These are phyloP conservation scores for Micractinium conductrix DNA, from an alignment of 139 green algal species.

Conservation along the genomic window DNA sequence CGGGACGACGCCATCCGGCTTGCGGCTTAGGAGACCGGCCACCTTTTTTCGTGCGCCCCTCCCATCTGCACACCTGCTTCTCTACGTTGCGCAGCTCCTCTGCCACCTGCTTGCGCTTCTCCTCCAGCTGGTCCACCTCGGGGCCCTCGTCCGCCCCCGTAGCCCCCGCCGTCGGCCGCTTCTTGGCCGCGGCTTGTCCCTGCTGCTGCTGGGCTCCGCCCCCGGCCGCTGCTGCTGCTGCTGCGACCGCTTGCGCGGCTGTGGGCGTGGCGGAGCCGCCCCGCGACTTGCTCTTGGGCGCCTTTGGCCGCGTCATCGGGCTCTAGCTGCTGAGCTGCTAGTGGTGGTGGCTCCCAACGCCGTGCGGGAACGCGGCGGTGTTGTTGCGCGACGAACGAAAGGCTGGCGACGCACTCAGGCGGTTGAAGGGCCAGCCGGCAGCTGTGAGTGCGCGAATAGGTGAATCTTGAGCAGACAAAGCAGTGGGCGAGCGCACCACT, in stretches of 20 bases:
- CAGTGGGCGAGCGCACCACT: too few species aligned
- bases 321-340: too few species aligned
- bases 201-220: constrained; percentile 9
- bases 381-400: too few species aligned
- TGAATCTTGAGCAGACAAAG: too few species aligned
- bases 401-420: too few species aligned
- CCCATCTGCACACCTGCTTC: neutral
- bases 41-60: neutral
- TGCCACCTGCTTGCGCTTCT: constrained; percentile 42
- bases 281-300: constrained; percentile 10
- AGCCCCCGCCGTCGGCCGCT: neutral
- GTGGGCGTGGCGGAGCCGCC: neutral
- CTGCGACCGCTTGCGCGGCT: neutral
- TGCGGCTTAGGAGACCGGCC: too few species aligned
- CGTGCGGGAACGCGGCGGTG: too few species aligned
- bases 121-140: constrained; percentile 54
- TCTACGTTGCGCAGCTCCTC: constrained; percentile 60
- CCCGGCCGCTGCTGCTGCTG: neutral
- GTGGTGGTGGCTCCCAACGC: too few species aligned
- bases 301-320: constrained; percentile 21
- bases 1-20: too few species aligned
- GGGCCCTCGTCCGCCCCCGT: constrained; percentile 4
- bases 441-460: too few species aligned
- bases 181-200: neutral
- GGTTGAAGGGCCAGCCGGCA: too few species aligned